phyloP scores from a whole-genome alignment of 1,284 basidiomycete species.

The Stereum hirsutum region DNA sequence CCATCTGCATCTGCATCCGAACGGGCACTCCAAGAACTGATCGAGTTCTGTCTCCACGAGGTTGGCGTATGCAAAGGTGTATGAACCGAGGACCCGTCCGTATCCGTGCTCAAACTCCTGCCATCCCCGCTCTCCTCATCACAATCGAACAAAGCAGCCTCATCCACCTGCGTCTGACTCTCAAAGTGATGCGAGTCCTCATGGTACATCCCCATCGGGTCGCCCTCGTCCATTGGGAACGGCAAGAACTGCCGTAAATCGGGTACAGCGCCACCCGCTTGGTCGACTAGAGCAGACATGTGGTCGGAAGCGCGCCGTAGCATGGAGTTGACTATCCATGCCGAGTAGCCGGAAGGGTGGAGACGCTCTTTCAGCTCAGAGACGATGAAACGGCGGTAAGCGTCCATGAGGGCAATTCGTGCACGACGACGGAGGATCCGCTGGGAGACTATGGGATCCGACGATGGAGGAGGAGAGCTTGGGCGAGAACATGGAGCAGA shows the following conservation, averaged over 20 bases:
- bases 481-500: slow-evolving; percentile 11
- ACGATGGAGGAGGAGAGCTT: slow-evolving; percentile 10
- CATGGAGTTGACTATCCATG: slow-evolving; percentile 48
- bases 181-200: too few relatives aligned
- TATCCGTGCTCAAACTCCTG: slow-evolving; percentile 29
- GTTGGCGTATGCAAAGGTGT: slow-evolving; percentile 29
- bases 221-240: slow-evolving; percentile 7
- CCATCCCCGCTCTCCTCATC: slow-evolving; percentile 21
- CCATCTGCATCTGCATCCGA: slow-evolving; percentile 1
- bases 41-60: slow-evolving; percentile 10
- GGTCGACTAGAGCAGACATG: slow-evolving; percentile 35
- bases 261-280: slow-evolving; percentile 25
- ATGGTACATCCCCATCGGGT: slow-evolving; percentile 8
- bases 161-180: too few relatives aligned
- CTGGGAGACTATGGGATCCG: slow-evolving; percentile 14
- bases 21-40: too few relatives aligned
- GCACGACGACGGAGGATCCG: slow-evolving; percentile 48
- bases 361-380: slow-evolving; percentile 30
- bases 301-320: slow-evolving; percentile 37
- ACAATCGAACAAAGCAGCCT: slow-evolving; percentile 19
- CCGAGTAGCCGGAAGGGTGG: slow-evolving; percentile 29
- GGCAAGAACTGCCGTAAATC: slow-evolving; percentile 8
- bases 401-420: slow-evolving; percentile 67
- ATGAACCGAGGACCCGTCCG: slow-evolving; percentile 47
- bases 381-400: slow-evolving; percentile 61